These are phyloP conservation scores for Groenewaldozyma salmanticensis DNA, from an alignment of 805 yeast species.

Conservation along the genomic window DNA sequence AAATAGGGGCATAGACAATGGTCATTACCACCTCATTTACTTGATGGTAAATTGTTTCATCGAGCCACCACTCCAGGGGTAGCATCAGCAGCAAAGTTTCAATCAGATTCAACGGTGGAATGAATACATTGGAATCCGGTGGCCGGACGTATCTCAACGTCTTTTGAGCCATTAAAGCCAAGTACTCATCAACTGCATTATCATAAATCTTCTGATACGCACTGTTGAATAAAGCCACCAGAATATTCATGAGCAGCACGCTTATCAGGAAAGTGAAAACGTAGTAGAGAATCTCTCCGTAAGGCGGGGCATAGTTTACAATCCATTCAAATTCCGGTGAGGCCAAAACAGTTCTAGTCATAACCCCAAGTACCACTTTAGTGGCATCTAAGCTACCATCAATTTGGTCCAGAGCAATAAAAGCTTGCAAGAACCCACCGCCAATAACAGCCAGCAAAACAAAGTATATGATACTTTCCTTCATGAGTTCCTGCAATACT, in stretches of 20 bases:
- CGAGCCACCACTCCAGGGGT: slow-evolving; percentile 32
- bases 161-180: slow-evolving; percentile 77
- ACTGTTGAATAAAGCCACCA: slow-evolving; percentile 76
- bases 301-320: slow-evolving; percentile 70
- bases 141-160: slow-evolving; percentile 78
- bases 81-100: slow-evolving; percentile 47
- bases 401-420: slow-evolving; percentile 76
- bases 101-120: slow-evolving; percentile 73
- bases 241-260: slow-evolving; percentile 68
- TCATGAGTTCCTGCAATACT: slow-evolving; percentile 76
- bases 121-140: slow-evolving; percentile 76
- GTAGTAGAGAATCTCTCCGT: slow-evolving; percentile 72
- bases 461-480: slow-evolving; percentile 76
- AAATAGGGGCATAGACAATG: slow-evolving; percentile 57
- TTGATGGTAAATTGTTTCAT: slow-evolving; percentile 26
- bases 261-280: slow-evolving; percentile 65
- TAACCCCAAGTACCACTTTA: slow-evolving; percentile 46
- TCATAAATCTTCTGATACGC: slow-evolving; percentile 75
- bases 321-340: slow-evolving; percentile 65
- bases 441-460: slow-evolving; percentile 60
- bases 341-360: slow-evolving; percentile 65
- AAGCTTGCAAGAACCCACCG: slow-evolving; percentile 78
- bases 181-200: slow-evolving; percentile 75
- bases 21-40: slow-evolving; percentile 53
- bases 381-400: slow-evolving; percentile 51